These are phyloP conservation scores for Shiraia bambusicola DNA, from an alignment of 2,329 filamentous ascomycete species.

Conservation along the genomic window DNA sequence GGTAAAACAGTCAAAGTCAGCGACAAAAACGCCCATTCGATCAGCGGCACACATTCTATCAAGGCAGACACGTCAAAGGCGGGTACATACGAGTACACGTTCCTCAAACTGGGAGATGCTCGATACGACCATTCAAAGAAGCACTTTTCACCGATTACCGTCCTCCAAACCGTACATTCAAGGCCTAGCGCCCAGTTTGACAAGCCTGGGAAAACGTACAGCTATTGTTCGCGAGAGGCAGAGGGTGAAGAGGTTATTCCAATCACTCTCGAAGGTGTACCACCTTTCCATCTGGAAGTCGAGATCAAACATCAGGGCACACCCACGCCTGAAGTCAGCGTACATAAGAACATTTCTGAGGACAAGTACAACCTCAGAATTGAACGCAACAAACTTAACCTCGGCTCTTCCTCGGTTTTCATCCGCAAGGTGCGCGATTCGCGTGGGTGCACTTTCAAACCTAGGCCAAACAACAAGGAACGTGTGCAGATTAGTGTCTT, in stretches of 20 bases:
- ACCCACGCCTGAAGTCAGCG: conserved; percentile 75
- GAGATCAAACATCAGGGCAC: conserved; percentile 90
- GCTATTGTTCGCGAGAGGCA: conserved; percentile 86
- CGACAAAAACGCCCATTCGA: conserved; percentile 73
- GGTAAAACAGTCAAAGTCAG: conserved; percentile 59
- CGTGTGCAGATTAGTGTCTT: conserved; percentile 90
- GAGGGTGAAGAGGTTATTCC: conserved; percentile 84
- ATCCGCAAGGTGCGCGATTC: conserved; percentile 89
- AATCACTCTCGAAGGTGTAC: conserved; percentile 75
- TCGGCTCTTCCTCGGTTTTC: conserved; percentile 85
- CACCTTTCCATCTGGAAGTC: conserved; percentile 88
- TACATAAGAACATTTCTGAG: conserved; percentile 74
- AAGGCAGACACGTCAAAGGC: conserved; percentile 83
- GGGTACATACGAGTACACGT: conserved; percentile 83
- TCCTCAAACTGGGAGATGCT: conserved; percentile 78
- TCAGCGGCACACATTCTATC: conserved; percentile 73
- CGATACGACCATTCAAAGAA: conserved; percentile 76
- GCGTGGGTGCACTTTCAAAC: conserved; percentile 79
- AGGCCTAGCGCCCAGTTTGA: conserved; percentile 80
- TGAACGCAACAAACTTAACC: conserved; percentile 77
- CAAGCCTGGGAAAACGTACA: conserved; percentile 89
- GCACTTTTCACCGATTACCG: conserved; percentile 64
- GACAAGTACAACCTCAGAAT: conserved; percentile 79
- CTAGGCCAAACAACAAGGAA: conserved; percentile 42
- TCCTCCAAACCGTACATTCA: conserved; percentile 82